Conservation (phyloP, 1,284 basidiomycete species). For the Cystobasidiaceae sp. region DNA sequence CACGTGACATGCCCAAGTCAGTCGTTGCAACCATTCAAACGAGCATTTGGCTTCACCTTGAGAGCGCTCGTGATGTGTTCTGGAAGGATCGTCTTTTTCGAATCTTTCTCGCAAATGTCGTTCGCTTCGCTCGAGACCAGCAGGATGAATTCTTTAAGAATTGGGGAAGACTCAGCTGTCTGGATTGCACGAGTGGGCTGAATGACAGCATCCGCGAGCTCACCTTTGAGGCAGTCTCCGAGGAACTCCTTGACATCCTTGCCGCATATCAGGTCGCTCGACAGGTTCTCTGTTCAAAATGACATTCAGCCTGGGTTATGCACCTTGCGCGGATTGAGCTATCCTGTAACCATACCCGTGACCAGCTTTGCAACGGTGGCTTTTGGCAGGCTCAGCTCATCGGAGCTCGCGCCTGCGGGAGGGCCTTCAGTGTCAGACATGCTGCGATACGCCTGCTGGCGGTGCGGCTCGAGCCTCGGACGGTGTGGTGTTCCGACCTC, state of each 20-base stretch:
- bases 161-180: neutral
- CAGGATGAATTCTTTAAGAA: constrained; percentile 85
- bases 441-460: too few relatives aligned
- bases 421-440: constrained; percentile 83
- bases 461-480: too few relatives aligned
- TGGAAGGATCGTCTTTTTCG: constrained; percentile 99
- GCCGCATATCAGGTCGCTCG: constrained; percentile 9
- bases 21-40: too few relatives aligned
- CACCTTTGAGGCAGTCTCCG: constrained; percentile 19
- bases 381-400: constrained; percentile 91
- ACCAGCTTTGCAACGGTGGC: constrained; percentile 98
- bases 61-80: constrained; percentile 92
- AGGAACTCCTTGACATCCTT: constrained; percentile 29
- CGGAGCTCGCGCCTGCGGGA: constrained; percentile 59
- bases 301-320: too few relatives aligned
- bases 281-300: constrained; percentile 22
- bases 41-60: too few relatives aligned
- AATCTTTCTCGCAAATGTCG: constrained; percentile 94
- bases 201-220: neutral
- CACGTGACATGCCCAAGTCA: neutral
- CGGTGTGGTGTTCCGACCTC: too few relatives aligned
- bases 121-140: constrained; percentile 96
- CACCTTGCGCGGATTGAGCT: too few relatives aligned
- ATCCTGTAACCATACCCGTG: too few relatives aligned
- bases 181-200: neutral